Conservation (phyloP, 192 early-diverging fungal genomes). For the Spinellus fusiger region DNA sequence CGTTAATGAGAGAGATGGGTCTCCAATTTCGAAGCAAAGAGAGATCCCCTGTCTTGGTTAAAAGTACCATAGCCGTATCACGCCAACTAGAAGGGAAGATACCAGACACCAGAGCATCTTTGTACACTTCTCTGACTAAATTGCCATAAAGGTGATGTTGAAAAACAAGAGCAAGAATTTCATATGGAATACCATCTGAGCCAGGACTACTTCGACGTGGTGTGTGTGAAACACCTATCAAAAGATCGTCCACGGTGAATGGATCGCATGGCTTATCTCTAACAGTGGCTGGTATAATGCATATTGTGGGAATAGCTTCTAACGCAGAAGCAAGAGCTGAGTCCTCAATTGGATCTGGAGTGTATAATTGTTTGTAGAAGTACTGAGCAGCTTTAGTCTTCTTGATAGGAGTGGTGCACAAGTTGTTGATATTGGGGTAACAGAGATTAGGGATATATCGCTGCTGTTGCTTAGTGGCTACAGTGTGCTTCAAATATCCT, state of each 20-base stretch:
- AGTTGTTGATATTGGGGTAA: too few relatives aligned
- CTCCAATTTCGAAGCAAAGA: conserved; percentile 3
- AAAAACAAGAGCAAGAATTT: too few relatives aligned
- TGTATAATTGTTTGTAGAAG: not conserved
- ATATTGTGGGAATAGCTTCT: not conserved
- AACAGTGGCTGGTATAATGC: not conserved
- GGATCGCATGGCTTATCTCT: not conserved
- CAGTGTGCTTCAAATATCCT: too few relatives aligned
- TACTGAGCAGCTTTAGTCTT: not conserved
- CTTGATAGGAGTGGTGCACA: too few relatives aligned
- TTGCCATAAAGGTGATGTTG: too few relatives aligned
- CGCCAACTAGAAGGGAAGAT: not conserved
- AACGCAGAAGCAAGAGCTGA: not conserved
- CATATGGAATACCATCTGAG: not conserved
- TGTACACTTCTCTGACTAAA: not conserved
- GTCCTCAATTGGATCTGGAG: not conserved
- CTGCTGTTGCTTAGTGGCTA: too few relatives aligned
- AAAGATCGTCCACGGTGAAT: not conserved
- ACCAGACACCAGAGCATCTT: not conserved
- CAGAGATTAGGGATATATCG: too few relatives aligned
- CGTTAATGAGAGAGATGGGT: too few relatives aligned
- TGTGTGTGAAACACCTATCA: not conserved
- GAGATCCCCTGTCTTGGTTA: conserved; percentile 19
- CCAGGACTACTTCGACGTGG: not conserved
- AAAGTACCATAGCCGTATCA: conserved; percentile 10